phyloP scores from a whole-genome alignment of 345 rosid genomes.

The Syzygium jambos region DNA sequence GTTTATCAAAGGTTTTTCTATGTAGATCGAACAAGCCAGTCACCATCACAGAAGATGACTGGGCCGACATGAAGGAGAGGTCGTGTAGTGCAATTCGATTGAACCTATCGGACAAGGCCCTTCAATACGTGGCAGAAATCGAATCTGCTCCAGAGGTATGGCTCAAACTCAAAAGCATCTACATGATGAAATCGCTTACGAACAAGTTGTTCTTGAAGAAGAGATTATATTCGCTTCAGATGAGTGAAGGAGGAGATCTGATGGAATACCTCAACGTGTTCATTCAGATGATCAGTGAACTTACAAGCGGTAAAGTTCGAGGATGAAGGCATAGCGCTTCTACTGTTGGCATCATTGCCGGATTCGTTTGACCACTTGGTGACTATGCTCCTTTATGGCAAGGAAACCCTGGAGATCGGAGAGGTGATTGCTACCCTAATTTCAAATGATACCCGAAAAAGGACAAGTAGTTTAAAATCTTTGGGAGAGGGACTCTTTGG shows the following conservation, averaged over 20 bases:
- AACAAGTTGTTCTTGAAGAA: background rate
- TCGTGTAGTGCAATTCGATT: accelerated
- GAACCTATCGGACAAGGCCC: background rate
- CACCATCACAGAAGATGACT: background rate
- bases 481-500: background rate
- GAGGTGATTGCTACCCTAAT: background rate
- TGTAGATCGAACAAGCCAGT: background rate
- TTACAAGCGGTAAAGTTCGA: background rate
- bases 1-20: background rate
- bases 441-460: background rate
- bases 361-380: background rate
- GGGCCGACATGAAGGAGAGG: background rate
- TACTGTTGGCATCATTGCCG: accelerated
- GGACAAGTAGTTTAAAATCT: background rate
- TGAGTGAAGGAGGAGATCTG: background rate
- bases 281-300: background rate
- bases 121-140: background rate
- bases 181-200: background rate
- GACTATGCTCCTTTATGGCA: background rate
- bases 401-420: background rate
- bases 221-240: background rate
- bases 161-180: background rate
- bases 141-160: background rate
- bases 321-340: background rate
- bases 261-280: background rate